Conservation (phyloP, 2,329 filamentous ascomycete species). For the Thelonectria blattea region DNA sequence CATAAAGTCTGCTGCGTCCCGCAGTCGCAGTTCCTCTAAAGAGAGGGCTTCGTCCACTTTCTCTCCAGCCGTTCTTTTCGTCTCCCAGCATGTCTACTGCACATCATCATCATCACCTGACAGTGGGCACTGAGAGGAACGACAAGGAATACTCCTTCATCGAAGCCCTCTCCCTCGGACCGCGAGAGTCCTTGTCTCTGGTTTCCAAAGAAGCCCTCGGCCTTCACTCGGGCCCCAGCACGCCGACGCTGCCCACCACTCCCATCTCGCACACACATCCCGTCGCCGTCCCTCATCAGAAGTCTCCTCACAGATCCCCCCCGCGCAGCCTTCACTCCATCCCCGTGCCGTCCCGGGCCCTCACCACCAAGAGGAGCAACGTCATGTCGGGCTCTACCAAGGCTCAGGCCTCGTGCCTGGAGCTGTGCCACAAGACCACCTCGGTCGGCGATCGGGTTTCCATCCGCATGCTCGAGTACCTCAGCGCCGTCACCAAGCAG, state of each 20-base stretch:
- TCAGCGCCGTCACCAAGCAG: conserved; percentile 61
- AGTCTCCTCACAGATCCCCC: not conserved
- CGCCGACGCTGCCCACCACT: conserved; percentile 14
- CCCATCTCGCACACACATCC: conserved; percentile 2
- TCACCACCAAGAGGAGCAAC: conserved; percentile 32
- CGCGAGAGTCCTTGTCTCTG: conserved; percentile 36
- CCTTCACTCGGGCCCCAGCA: conserved; percentile 18
- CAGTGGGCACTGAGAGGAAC: conserved; percentile 28
- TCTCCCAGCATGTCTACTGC: conserved; percentile 29
- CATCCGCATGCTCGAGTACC: conserved; percentile 68
- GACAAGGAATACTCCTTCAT: conserved; percentile 42
- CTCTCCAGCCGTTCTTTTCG: conserved; percentile 10
- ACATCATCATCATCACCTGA: conserved; percentile 24
- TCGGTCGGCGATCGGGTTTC: conserved; percentile 68
- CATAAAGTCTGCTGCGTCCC: conserved; percentile 37
- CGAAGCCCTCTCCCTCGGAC: conserved; percentile 39
- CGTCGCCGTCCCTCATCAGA: not conserved
- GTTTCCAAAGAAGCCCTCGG: conserved; percentile 39
- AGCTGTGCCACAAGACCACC: conserved; percentile 64
- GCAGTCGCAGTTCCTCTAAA: conserved; percentile 25
- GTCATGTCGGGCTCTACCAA: conserved; percentile 36
- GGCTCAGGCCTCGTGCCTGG: conserved; percentile 43
- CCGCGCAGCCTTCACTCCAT: not conserved
- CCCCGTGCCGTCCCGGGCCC: conserved; percentile 19
- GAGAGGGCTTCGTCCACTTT: conserved; percentile 25